phyloP scores from a whole-genome alignment of 78 protist species.

The Emiliania huxleyi region DNA sequence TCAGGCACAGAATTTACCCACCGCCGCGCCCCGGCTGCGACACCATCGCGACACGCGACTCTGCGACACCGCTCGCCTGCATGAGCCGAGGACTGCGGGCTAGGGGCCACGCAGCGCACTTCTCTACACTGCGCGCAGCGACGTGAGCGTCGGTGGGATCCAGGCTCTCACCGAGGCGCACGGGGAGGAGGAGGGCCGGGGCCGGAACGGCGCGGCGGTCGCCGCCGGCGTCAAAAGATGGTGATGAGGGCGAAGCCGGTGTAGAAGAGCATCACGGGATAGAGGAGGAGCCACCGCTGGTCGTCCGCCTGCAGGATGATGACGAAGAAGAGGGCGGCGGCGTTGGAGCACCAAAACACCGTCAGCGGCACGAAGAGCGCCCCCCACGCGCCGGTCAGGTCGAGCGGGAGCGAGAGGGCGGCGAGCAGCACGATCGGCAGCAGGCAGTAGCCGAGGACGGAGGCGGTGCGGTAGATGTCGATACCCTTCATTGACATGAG shows the following conservation, averaged over 20 bases:
- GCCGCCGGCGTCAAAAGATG: neutral
- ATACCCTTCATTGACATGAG: neutral
- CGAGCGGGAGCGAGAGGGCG: neutral
- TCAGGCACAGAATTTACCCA: no score
- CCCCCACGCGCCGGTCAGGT: neutral
- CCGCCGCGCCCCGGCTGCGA: no score
- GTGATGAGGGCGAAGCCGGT: neutral
- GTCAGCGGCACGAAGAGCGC: neutral
- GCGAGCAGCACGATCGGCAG: neutral
- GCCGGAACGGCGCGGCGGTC: no score
- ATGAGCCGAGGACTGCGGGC: no score
- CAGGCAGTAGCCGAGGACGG: neutral
- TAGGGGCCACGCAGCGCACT: no score
- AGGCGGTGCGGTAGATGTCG: slow-evolving; percentile 1
- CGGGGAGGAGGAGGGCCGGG: no score
- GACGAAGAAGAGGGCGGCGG: neutral
- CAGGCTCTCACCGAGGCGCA: no score
- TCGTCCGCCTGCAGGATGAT: neutral
- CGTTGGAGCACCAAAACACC: neutral
- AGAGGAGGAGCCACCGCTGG: neutral
- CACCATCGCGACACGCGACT: no score
- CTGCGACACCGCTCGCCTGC: no score
- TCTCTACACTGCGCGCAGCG: no score
- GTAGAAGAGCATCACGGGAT: neutral
- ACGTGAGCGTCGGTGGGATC: no score